These are phyloP conservation scores for Trichosporon faecale DNA, from an alignment of 1,284 basidiomycete species.

Conservation along the genomic window DNA sequence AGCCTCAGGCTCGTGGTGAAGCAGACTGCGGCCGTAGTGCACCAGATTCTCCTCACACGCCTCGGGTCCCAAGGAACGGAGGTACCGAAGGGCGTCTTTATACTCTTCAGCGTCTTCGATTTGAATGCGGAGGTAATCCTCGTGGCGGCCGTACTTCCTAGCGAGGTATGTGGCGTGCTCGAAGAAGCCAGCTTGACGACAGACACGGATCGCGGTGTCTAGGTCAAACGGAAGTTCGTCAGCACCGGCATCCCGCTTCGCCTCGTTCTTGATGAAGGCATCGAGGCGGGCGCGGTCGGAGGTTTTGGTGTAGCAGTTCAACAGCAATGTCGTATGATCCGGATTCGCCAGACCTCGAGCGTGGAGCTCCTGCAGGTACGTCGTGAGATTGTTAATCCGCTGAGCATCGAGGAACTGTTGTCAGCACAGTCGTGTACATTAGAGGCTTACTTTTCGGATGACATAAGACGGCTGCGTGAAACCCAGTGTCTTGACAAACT, in stretches of 20 bases:
- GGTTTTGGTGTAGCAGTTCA: constrained; percentile 96
- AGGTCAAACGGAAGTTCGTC: constrained; percentile 90
- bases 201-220: constrained; percentile 93
- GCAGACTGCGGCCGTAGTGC: constrained; percentile 76
- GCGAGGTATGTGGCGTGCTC: constrained; percentile 93
- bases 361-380: constrained; percentile 94
- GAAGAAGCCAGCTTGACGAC: constrained; percentile 92
- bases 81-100: constrained; percentile 74
- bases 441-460: constrained; percentile 73
- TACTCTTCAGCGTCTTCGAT: constrained; percentile 88
- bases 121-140: constrained; percentile 90
- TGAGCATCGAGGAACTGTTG: constrained; percentile 90
- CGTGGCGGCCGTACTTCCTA: constrained; percentile 82
- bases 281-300: constrained; percentile 86
- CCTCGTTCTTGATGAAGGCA: constrained; percentile 84
- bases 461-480: constrained; percentile 90
- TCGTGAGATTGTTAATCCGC: constrained; percentile 88
- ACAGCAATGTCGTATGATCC: constrained; percentile 91
- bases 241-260: constrained; percentile 54
- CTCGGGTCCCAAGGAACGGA: constrained; percentile 71
- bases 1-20: constrained; percentile 75
- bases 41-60: constrained; percentile 73
- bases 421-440: not conserved
- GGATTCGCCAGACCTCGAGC: constrained; percentile 83
- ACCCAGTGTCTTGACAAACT: constrained; percentile 88